A percentile compares a stretch with the other conserved stretches of the same genome.
Conservation (phyloP, 2,329 filamentous ascomycete species). For the Fusarium xylarioides region DNA sequence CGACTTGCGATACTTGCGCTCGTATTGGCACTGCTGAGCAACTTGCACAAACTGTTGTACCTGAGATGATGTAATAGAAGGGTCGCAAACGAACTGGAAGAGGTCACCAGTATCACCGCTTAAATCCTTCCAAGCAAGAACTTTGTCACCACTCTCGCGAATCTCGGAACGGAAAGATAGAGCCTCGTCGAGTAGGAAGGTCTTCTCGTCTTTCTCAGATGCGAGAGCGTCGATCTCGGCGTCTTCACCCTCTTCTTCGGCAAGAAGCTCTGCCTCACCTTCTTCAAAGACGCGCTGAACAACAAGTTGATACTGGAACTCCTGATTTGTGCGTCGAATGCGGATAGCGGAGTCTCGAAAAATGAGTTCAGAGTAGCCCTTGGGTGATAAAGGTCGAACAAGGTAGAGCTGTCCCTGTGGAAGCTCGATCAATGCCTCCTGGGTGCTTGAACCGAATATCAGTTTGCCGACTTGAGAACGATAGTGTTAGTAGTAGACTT, state of each 20-base stretch:
- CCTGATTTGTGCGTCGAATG: constrained; percentile 91
- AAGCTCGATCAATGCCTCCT: constrained; percentile 94
- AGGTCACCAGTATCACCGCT: constrained; percentile 93
- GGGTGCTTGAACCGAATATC: constrained; percentile 85
- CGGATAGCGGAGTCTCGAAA: constrained; percentile 96
- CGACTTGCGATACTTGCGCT: constrained; percentile 87
- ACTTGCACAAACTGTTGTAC: constrained; percentile 83
- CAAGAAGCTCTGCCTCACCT: constrained; percentile 90
- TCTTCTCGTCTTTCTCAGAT: constrained; percentile 93
- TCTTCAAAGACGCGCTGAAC: constrained; percentile 97
- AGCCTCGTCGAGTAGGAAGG: constrained; percentile 91
- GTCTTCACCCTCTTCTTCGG: constrained; percentile 89
- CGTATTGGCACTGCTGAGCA: constrained; percentile 95
- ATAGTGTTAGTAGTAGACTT: constrained; percentile 29
- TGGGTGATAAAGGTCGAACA: constrained; percentile 92
- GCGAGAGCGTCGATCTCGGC: constrained; percentile 77
- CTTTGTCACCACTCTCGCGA: constrained; percentile 80
- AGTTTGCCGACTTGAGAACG: constrained; percentile 79
- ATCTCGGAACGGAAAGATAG: constrained; percentile 88
- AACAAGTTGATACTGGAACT: constrained; percentile 97
- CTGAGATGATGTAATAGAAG: constrained; percentile 72
- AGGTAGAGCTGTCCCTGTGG: constrained; percentile 97
- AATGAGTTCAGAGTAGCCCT: constrained; percentile 98
- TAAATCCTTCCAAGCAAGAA: constrained; percentile 93
- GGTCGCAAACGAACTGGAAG: constrained; percentile 97